phyloP scores from a whole-genome alignment of 345 rosid genomes.

The Pugionium cornutum region DNA sequence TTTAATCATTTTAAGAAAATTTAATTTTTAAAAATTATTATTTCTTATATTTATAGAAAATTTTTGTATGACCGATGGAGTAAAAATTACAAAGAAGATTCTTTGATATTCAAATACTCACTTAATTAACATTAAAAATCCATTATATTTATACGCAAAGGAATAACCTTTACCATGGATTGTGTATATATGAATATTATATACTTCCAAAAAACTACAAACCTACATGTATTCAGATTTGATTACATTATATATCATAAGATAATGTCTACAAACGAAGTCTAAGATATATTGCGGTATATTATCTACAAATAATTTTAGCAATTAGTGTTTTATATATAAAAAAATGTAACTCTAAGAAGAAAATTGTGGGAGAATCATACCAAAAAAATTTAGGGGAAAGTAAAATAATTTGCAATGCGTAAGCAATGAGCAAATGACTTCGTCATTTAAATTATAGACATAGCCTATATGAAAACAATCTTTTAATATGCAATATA shows the following conservation, averaged over 20 bases:
- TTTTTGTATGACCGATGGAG: no score
- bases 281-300: background rate
- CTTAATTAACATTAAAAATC: background rate
- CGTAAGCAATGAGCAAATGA: constrained; percentile 35
- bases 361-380: constrained; percentile 8
- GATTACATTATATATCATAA: background rate
- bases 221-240: background rate
- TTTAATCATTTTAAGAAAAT: background rate
- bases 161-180: background rate
- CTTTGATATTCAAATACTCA: background rate
- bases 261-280: background rate
- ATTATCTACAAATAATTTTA: constrained; percentile 1
- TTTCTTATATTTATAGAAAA: no score
- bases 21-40: no score
- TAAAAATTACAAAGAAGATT: constrained; percentile 12
- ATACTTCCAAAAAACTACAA: background rate
- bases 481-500: constrained; percentile 6
- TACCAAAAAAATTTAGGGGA: no score
- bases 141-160: background rate
- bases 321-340: background rate
- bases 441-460: no score
- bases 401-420: constrained; percentile 25
- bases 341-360: constrained; percentile 14
- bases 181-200: background rate
- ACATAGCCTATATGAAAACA: constrained; percentile 11